phyloP scores from a whole-genome alignment of 352 stramenopile genomes.

The Phytopythium ostracodes region DNA sequence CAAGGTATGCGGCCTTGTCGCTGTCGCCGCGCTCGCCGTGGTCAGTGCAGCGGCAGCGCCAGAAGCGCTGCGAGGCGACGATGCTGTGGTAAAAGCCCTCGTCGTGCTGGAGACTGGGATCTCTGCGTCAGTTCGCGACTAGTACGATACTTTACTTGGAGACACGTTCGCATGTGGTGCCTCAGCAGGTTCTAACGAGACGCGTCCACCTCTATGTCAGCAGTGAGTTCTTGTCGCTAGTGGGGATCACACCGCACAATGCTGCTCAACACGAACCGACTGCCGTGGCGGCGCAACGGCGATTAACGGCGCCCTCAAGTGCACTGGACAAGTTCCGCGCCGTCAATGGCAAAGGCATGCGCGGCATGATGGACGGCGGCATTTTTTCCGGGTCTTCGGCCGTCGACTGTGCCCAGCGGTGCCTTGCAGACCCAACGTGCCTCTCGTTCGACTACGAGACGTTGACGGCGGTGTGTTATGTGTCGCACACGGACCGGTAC shows the following conservation, averaged over 20 bases:
- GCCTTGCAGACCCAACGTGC: slow-evolving; percentile 42
- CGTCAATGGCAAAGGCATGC: slow-evolving; percentile 39
- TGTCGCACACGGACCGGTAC: slow-evolving; percentile 72
- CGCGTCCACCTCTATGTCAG: background rate
- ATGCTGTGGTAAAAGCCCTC: background rate
- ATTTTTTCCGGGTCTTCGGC: slow-evolving; percentile 31
- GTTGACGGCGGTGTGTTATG: slow-evolving; percentile 51
- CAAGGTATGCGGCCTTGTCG: background rate
- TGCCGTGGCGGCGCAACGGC: background rate
- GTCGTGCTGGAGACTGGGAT: background rate
- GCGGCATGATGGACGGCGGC: slow-evolving; percentile 56
- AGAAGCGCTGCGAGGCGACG: too few species aligned
- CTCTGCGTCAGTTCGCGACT: background rate
- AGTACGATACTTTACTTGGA: background rate
- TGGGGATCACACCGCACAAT: background rate
- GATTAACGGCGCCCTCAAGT: background rate
- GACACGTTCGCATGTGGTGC: background rate
- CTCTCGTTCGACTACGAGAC: slow-evolving; percentile 76
- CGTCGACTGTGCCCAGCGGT: slow-evolving; percentile 37
- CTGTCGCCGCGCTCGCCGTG: background rate
- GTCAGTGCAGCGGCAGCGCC: background rate
- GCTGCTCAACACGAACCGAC: background rate
- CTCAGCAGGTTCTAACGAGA: background rate
- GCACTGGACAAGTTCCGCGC: slow-evolving; percentile 26
- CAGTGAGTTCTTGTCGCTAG: background rate